Base-by-base conservation (phyloP, 1,284 basidiomycete genomes). In the Mycena sp. region DNA sequence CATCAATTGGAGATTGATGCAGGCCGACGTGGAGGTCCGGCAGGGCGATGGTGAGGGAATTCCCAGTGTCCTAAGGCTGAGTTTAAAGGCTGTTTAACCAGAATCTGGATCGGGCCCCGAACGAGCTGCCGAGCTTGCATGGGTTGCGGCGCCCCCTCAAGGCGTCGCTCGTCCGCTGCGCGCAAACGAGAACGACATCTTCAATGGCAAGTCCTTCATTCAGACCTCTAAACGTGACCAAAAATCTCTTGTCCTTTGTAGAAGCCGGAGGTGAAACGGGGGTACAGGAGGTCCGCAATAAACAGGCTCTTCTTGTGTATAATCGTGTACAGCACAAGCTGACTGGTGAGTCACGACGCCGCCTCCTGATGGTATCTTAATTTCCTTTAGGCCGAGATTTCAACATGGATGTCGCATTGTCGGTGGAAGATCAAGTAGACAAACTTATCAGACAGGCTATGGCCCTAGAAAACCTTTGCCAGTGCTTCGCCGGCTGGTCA, bases 401-500 rank as follows among this genome's bases (percentile, higher is more conserved):
- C 81, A 91, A 96, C 73, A 91, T 93, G 0, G 90, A 93, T 12
- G 80, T 88, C 55, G 83, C 85, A 2, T 82, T 98, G 57, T 82
- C 85, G 21, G 92, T 97, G 35, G 82, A 85, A 48, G 86, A 85
- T 26, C 96, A 98, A 76, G 95, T 97, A 21, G 93, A 95, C 74
- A 92, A 92, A 74, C 83, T 98, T 49, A 97, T 98, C 67, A 83
- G 89, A 64, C 94, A 98, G 76, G 94, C 96, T 6, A 97, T 93
- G 10, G 91, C 92, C 16, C 80, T 97, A 48, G 95, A 98, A 78
- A 97, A 98, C 75, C 87, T 98, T 2, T 97, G 94, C 76, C 95
- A 96, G 73, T 95, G 94, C 70, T 98, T 98, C 80, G 94, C 95
- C 64, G 96, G 96, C 77, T 98, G 96, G 96, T 93, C 5, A 11